Base-by-base conservation (phyloP, 1,284 basidiomycete species). In the Schizopora paradoxa region DNA sequence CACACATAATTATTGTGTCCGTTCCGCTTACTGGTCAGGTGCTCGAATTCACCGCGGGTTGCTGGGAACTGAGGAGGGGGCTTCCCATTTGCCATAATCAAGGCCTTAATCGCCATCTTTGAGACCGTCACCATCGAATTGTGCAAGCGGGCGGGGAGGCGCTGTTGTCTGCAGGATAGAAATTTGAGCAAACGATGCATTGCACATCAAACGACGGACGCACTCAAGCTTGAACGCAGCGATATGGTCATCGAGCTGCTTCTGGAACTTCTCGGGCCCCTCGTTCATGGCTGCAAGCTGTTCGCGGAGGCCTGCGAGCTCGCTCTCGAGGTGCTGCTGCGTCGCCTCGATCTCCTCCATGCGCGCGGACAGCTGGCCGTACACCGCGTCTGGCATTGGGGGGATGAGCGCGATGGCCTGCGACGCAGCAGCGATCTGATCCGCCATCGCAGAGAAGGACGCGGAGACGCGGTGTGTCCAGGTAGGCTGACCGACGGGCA, bases 11-110 rank as follows among this genome's bases (percentile, higher is more conserved):
- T 4, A 11, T 22, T 19, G 14, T 14, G 26, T 14, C 18, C 25
- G 16, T 11, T 29, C n/a, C 8, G 62, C 65, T 37, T 38, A 68
- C 67, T 68, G 6, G 65, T 69, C 22, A 69, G 54, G 46, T 67
- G 64, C 48, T 68, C 66, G 45, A 67, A 68, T 52, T 69, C 67
- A 45, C 67, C 67, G 55, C 65, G 64, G 2, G 67, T 68, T 3
- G 54, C 60, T 14, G 67, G 67, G 56, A 64, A 66, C 48, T 66
- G 64, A 16, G 51, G 49, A 6, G 65, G 64, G 2, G 58, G 44
- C 54, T 67, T 68, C 3, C 67, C 64, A 41, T 59, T 61, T 16
- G 60, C 57, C 52, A 60, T 61, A 13, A 58, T 50, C 3, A 60
- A 59, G 13, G 64, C 55, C 48, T 58, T 57, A 45, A 69, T 61